A percentile compares a stretch with the other conserved stretches of the same genome.
These are phyloP conservation scores for Aspergillus ibericus DNA, from an alignment of 2,329 filamentous ascomycete genomes.

Conservation along the genomic window DNA sequence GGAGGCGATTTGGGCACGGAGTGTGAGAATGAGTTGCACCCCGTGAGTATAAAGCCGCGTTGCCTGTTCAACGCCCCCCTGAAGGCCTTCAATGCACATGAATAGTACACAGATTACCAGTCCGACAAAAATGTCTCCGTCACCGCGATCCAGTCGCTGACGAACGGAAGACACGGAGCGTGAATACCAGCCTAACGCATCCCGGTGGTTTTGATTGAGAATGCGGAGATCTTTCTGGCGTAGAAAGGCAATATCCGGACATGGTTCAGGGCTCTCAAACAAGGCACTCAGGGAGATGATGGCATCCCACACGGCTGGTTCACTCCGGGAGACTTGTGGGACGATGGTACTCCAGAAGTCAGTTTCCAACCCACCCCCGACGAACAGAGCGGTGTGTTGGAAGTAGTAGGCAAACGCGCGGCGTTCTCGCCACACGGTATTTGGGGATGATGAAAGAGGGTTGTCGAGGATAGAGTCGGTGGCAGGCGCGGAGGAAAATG, in stretches of 20 bases:
- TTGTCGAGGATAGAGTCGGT: constrained; percentile 7
- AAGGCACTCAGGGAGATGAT: constrained; percentile 39
- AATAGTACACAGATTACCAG: constrained; percentile 34
- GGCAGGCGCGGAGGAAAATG: constrained; percentile 5
- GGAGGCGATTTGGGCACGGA: constrained; percentile 18
- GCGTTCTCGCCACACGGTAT: constrained; percentile 32
- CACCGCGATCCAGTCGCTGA: constrained; percentile 24
- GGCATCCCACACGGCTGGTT: constrained; percentile 42
- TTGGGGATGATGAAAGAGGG: constrained; percentile 22
- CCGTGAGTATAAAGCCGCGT: constrained; percentile 29
- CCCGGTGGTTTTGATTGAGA: constrained; percentile 23
- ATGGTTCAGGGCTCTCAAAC: constrained; percentile 30
- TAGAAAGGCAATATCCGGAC: constrained; percentile 7
- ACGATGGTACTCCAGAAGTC: constrained; percentile 39
- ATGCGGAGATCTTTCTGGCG: neutral
- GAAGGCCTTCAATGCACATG: constrained; percentile 34
- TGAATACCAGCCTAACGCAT: constrained; percentile 34
- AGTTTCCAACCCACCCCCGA: constrained; percentile 36
- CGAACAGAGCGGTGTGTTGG: constrained; percentile 29
- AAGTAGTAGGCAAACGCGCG: constrained; percentile 43
- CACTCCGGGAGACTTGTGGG: constrained; percentile 36
- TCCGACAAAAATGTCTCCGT: constrained; percentile 26
- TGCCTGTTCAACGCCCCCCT: constrained; percentile 26
- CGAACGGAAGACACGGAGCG: constrained; percentile 30
- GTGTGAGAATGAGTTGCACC: constrained; percentile 22